These are phyloP conservation scores for Nitzschia sp. DNA, from an alignment of 108 stramenopile genomes.

Conservation along the genomic window DNA sequence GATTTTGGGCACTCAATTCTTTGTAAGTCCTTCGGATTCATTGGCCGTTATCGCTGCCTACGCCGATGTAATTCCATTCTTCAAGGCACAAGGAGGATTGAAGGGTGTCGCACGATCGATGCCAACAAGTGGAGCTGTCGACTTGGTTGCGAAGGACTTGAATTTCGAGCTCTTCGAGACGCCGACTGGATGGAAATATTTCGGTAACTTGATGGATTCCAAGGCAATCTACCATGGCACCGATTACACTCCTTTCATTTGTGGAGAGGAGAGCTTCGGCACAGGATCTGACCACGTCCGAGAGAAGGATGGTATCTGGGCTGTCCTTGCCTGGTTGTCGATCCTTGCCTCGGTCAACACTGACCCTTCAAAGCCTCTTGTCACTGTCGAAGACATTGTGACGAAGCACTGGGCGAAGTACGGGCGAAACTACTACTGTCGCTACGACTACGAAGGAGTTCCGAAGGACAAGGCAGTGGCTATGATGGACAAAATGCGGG, in stretches of 20 bases:
- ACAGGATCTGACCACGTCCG: constrained; percentile 98
- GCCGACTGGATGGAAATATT: constrained; percentile 99
- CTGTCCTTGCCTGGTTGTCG: constrained; percentile 97
- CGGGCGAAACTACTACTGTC: constrained; percentile 98
- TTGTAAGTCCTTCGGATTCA: constrained; percentile 99
- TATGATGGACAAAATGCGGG: constrained; percentile 96
- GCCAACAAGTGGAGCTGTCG: constrained; percentile 99
- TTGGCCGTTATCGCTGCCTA: constrained; percentile 98
- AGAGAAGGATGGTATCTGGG: constrained; percentile 99
- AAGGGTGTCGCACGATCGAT: constrained; percentile 98
- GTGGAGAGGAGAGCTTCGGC: constrained; percentile 99
- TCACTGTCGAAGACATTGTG: constrained; percentile 96
- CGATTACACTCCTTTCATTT: constrained; percentile 99
- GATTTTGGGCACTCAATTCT: constrained; percentile 98
- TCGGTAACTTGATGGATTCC: constrained; percentile 99
- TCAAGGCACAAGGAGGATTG: constrained; percentile 95
- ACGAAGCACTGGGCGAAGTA: constrained; percentile 93
- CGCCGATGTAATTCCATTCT: constrained; percentile 95
- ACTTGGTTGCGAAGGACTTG: constrained; percentile 94
- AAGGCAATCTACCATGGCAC: constrained; percentile 86
- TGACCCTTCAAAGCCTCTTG: constrained; percentile 80
- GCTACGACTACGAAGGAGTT: constrained; percentile 99
- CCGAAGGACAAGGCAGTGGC: constrained; percentile 79
- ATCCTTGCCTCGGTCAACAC: constrained; percentile 91
- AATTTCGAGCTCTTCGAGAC: constrained; percentile 95